Base-by-base conservation (phyloP, 2,329 filamentous ascomycete species). In the Keithomyces neogunnii region DNA sequence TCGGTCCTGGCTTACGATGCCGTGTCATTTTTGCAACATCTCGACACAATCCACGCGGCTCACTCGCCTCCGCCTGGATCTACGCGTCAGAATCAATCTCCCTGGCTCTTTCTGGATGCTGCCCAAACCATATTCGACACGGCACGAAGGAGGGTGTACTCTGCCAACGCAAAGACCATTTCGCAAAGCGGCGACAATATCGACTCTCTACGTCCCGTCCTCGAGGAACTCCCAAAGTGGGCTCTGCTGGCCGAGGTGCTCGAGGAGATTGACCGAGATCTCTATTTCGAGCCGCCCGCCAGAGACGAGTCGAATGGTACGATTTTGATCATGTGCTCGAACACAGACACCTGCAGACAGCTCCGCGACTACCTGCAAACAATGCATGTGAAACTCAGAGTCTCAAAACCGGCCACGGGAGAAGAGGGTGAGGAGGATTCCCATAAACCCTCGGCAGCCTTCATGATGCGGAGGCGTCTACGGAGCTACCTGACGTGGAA, bases 191-290 rank as follows among this genome's bases (percentile, higher is more conserved):
- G 75, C 40, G 69, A 71, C 13, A 63, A 73, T 62, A 62, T 81
- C 57, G 67, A 89, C 58, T 80, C 85, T 1, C 72, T 96, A 6
- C 77, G 82, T 4, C 89, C 92, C 1, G 86, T 95, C 0, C 77
- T 99, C 1, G 93, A 99, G 68, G 91, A 96, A 65, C 85, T 95
- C 59, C 93, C 93, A 3, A 99, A 99, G 65, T 99, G 93, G 93
- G 76, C 77, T 30, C 74, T 96, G 13, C 73, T 99, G 19, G 86
- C 89, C n/a, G 90, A 96, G 51, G 85, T 96, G 1, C 72, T 99
- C 4, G 86, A 92, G 56, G 93, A 99, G 68, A 96, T 99, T 59
- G 93, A 97, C 62, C 82, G 85, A 49, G 91, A 96, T 62, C 76
- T 89, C 13, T 93, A 95, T 65, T 85, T 95, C 62, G 91, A 95